phyloP scores from a whole-genome alignment of 371 early-diverging fungal species.

The Mitosporidium daphniae region DNA sequence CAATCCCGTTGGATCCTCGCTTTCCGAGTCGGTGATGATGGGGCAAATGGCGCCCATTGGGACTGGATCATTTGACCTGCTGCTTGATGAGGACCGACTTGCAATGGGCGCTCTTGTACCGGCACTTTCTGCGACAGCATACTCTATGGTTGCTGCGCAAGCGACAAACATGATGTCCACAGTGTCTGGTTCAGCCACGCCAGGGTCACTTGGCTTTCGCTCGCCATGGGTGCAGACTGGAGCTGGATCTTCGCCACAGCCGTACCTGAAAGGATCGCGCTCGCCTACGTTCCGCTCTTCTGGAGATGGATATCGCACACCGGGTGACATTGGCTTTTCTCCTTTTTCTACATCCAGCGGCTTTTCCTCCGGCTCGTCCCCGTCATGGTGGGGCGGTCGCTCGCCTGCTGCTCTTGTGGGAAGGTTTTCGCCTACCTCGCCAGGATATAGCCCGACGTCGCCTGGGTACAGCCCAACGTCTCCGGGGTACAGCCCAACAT shows the following conservation, averaged over 20 bases:
- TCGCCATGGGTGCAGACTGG: slow-evolving; percentile 2
- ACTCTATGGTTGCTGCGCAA: slow-evolving; percentile 5
- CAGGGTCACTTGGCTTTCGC: slow-evolving; percentile 2
- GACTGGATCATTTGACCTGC: slow-evolving; percentile 66
- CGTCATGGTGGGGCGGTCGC: slow-evolving; percentile 4
- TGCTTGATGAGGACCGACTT: slow-evolving; percentile 8
- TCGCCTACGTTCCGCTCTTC: slow-evolving; percentile 3
- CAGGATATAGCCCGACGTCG: slow-evolving; percentile 10
- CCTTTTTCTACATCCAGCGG: slow-evolving; percentile 11
- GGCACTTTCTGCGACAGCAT: slow-evolving; percentile 4
- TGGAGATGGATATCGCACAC: slow-evolving; percentile 3
- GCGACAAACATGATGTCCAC: slow-evolving; percentile 3
- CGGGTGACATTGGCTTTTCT: no score
- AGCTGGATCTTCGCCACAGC: slow-evolving; percentile 10
- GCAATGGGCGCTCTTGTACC: no score
- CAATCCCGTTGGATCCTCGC: slow-evolving; percentile 70
- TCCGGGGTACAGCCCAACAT: slow-evolving; percentile 12
- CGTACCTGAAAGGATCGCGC: slow-evolving; percentile 12
- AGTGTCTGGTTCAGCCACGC: slow-evolving; percentile 1
- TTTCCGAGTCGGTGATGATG: slow-evolving; percentile 88
- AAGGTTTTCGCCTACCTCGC: slow-evolving; percentile 2
- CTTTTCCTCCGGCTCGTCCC: slow-evolving; percentile 20
- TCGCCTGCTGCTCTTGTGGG: background rate
- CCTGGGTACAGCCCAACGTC: slow-evolving; percentile 21
- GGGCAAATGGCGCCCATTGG: slow-evolving; percentile 93